phyloP scores from a whole-genome alignment of 129 eudicot genomes.

The Ambrosia artemisiifolia region DNA sequence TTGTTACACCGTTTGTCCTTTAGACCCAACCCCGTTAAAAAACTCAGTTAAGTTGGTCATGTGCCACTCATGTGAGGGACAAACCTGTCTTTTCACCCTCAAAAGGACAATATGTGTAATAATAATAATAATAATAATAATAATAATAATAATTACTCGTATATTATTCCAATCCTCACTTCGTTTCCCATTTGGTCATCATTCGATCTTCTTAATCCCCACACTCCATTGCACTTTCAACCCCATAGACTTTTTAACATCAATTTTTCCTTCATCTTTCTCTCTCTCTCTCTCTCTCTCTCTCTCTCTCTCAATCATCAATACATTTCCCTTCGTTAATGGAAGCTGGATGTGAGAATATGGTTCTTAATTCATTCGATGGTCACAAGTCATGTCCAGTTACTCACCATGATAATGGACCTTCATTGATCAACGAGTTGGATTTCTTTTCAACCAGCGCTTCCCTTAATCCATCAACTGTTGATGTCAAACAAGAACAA shows the following conservation, averaged over 20 bases:
- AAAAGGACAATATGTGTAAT: too few species aligned
- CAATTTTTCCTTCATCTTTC: neutral
- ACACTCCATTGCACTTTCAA: constrained; percentile 8
- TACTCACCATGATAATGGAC: constrained; percentile 5
- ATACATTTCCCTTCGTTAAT: neutral
- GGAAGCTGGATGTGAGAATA: constrained; percentile 32
- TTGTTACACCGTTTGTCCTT: too few species aligned
- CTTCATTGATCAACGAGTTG: constrained; percentile 27
- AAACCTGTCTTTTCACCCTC: too few species aligned
- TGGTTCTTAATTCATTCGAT: constrained; percentile 34
- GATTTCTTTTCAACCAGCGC: constrained; percentile 33
- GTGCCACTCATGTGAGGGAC: too few species aligned
- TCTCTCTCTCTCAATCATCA: neutral
- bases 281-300: too few species aligned
- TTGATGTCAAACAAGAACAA: constrained; percentile 32
- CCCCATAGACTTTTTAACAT: constrained; percentile 11
- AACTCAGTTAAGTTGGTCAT: too few species aligned
- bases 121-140: too few species aligned
- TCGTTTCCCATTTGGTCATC: constrained; percentile 35
- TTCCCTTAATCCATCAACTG: neutral
- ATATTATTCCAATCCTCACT: constrained; percentile 15
- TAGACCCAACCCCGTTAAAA: too few species aligned
- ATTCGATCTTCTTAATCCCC: constrained; percentile 26
- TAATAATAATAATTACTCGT: too few species aligned
- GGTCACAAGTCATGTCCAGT: constrained; percentile 23